These are phyloP conservation scores for Daldinia eschscholtzii DNA, from an alignment of 2,329 filamentous ascomycete genomes.

Conservation along the genomic window DNA sequence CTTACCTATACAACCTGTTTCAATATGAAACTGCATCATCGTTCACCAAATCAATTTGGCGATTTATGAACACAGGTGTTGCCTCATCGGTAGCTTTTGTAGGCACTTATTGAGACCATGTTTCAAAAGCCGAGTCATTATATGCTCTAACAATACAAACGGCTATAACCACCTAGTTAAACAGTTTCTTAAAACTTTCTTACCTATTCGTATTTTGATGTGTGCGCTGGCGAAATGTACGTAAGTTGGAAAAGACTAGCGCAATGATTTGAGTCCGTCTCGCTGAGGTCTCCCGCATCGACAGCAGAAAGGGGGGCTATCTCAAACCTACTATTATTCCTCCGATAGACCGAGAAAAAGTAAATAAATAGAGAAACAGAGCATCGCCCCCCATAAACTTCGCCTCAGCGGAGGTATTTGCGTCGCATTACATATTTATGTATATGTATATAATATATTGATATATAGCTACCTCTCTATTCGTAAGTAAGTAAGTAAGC, in stretches of 20 bases:
- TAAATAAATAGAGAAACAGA: not conserved
- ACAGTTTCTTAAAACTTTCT: no score
- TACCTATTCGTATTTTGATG: not conserved
- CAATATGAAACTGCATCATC: no score
- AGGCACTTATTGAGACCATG: no score
- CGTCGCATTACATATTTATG: no score
- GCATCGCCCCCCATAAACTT: not conserved
- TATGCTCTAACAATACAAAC: not conserved
- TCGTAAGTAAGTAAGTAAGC: not conserved
- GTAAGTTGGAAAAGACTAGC: not conserved
- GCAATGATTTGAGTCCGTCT: not conserved
- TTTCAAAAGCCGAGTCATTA: no score
- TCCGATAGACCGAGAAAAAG: not conserved
- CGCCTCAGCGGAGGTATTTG: not conserved
- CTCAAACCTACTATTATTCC: not conserved
- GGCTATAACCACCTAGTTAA: not conserved
- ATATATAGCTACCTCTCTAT: not conserved
- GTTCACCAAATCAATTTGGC: no score
- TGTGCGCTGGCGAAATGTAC: not conserved
- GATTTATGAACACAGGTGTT: no score
- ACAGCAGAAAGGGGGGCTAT: not conserved
- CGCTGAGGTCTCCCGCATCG: not conserved
- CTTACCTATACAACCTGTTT: no score
- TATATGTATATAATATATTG: not conserved
- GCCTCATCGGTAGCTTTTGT: no score